Conservation (phyloP, 768 basidiomycete genomes). For the Galerina marginata region DNA sequence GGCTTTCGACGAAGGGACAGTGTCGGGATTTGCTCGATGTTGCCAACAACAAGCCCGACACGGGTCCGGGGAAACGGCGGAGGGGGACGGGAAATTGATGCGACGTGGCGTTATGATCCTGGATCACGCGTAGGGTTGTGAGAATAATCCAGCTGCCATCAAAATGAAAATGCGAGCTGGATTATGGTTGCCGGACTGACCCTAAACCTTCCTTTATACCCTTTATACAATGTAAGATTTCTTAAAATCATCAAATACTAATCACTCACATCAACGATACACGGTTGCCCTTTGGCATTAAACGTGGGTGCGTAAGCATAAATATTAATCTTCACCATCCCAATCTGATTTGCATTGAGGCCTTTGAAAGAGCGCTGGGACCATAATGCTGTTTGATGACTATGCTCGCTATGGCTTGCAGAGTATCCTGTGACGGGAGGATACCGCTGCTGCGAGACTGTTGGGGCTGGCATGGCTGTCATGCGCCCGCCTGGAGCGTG, state of each 20-base stretch:
- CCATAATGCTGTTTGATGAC: not conserved
- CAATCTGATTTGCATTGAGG: not conserved
- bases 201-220: constrained; percentile 1
- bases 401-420: not conserved
- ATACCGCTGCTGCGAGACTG: not conserved
- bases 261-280: not conserved
- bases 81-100: too few relatives aligned
- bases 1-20: too few relatives aligned
- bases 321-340: not conserved
- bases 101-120: too few relatives aligned
- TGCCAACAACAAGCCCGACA: too few relatives aligned
- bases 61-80: too few relatives aligned
- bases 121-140: too few relatives aligned
- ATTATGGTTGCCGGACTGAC: too few relatives aligned
- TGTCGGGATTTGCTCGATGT: too few relatives aligned
- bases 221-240: not conserved
- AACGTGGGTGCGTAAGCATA: not conserved
- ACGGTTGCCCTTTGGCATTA: not conserved
- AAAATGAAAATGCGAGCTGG: too few relatives aligned
- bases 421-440: not conserved
- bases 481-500: not conserved
- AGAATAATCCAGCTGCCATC: too few relatives aligned
- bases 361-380: not conserved
- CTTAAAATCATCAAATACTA: too few relatives aligned
- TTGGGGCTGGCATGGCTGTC: constrained; percentile 4